These are phyloP conservation scores for Pseudopithomyces maydicus DNA, from an alignment of 2,329 filamentous ascomycete genomes.

Conservation along the genomic window DNA sequence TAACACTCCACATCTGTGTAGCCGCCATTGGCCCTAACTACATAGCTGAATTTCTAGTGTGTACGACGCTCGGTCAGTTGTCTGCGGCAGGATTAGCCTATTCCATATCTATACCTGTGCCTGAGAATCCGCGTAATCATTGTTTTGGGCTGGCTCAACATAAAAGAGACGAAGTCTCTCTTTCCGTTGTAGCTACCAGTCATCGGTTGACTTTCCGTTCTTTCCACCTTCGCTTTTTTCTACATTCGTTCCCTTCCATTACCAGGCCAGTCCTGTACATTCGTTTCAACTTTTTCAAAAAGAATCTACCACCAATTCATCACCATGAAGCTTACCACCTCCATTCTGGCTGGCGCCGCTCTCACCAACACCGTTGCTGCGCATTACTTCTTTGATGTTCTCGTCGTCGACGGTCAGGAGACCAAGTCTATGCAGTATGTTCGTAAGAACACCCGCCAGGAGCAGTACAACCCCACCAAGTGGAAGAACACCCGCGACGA, in stretches of 20 bases:
- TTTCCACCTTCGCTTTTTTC: not conserved
- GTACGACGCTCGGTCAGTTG: too few species aligned
- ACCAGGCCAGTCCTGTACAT: slow-evolving; percentile 5
- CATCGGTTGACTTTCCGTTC: not conserved
- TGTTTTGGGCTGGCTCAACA: not conserved
- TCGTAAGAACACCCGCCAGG: slow-evolving; percentile 28
- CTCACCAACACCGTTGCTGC: slow-evolving; percentile 23
- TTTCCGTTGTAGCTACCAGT: not conserved
- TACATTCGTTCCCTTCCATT: not conserved
- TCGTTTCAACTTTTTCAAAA: not conserved
- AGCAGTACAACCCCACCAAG: slow-evolving; percentile 30
- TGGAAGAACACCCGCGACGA: slow-evolving; percentile 26
- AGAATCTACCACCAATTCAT: slow-evolving; percentile 26
- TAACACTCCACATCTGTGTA: too few species aligned
- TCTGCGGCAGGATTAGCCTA: too few species aligned
- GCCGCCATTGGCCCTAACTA: too few species aligned
- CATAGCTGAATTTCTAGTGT: too few species aligned
- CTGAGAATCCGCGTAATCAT: too few species aligned
- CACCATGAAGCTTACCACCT: not conserved
- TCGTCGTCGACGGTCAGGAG: slow-evolving; percentile 22
- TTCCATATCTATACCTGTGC: too few species aligned
- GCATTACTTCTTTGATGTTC: slow-evolving; percentile 32
- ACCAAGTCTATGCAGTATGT: slow-evolving; percentile 27
- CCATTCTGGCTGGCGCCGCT: slow-evolving; percentile 19
- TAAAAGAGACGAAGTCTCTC: not conserved